Evolutionary conservation across 257 asterid genomes (phyloP), one percentile per base, ranked within the genome.

Genomic region (Salvia splendens): DNA sequence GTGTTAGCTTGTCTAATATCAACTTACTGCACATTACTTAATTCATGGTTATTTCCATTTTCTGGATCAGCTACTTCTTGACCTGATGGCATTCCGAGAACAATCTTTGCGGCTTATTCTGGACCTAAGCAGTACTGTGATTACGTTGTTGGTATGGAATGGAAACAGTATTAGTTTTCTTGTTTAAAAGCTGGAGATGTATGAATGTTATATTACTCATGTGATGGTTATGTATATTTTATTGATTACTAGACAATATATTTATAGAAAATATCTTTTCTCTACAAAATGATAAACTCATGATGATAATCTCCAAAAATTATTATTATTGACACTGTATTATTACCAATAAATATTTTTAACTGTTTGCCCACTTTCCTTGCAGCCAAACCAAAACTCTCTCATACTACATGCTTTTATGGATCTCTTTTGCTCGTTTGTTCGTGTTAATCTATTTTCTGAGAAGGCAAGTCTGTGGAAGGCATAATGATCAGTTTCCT

Each of bases 351-450:
- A 42, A 12, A 61, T 47, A 24, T 38, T 73, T 58, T 67, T 71
- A 71, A 73, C 71, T 51, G 68, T 67, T 58, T 70, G 55, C 63
- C 59, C 35, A 55, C 71, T 81, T 83, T 66, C 64, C 61, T 73
- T 85, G 89, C 96, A 91, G 99, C 99, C 99, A 61, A 92, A 94
- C 76, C 99, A 91, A 67, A 94, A 94, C 73, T 88, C 91, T 74
- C 95, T 94, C 78, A 94, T 94, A 76, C 88, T 94, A 75, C 97
- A 91, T 58, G 96, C 96, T 64, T 88, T 94, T 82, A 94, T 94
- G 97, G 99, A 87, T 83, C 88, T 94, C 68, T 88, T 94, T 76
- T 94, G 99, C 86, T 86, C 99, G n/a, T 94, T 91, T 79, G 95
- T 91, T 73, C 97, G 99, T 60, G 99, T 91, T 79, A 91, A 91